Evolutionary conservation across 768 basidiomycete species (phyloP), one percentile per base, ranked within the genome.

Genomic region (Saitozyma podzolica): DNA sequence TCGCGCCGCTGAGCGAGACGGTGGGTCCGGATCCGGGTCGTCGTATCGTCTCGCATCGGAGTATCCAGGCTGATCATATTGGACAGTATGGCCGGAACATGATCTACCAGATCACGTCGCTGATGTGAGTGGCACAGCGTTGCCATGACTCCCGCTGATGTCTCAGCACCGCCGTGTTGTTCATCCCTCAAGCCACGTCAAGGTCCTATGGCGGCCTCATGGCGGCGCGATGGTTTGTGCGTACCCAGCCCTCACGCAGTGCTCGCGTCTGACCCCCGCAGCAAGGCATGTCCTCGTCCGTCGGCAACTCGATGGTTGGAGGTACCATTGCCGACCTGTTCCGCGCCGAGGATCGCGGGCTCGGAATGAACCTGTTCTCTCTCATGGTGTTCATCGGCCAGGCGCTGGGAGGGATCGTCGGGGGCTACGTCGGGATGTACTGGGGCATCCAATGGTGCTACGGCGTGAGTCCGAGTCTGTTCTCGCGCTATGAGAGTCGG

Each of bases 231-330:
- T 73, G 51, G 29, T 68, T 77, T 41, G 72, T 73, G 50, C 47
- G 74, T 67, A n/a, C 37, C 40, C 9, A 11, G 29, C 0, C 41
- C 45, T 20, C 17, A 2, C 13, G 13, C 16, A 20, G 53, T 6
- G 19, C 42, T 57, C 16, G 45, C 40, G 29, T 39, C 47, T 50
- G 40, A 49, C 47, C 9, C 14, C 55, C n/a, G 9, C 54, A 72
- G 65, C 77, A 78, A 69, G 77, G 77, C 0, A 69, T 68, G 55
- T 55, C 60, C 1, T 54, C 62, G 6, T 71, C 69, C 16, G 77
- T 78, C 6, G 75, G 75, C 8, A 78, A 78, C 59, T 70, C 69
- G 3, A 77, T 78, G 74, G 77, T 78, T 20, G 70, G 74, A 5
- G 77, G 77, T 0, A 74, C 77, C 0, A 66, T 78, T 2, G 75